Conservation (phyloP, 108 stramenopile species). For the Skeletonema menzelii region DNA sequence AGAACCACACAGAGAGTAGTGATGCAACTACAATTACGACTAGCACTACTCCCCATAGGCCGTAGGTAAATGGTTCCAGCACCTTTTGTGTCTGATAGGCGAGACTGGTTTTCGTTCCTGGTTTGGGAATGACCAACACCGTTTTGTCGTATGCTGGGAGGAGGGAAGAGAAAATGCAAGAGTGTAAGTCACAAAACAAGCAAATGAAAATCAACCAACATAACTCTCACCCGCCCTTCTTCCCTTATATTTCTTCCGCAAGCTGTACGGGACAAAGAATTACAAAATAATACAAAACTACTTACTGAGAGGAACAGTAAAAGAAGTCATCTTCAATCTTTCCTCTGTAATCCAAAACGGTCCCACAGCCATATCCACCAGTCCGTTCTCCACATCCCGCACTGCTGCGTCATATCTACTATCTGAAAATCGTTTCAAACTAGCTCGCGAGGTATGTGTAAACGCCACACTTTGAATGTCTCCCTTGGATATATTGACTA, state of each 20-base stretch:
- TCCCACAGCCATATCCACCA: slow-evolving; percentile 21
- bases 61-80: slow-evolving; percentile 13
- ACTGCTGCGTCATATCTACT: slow-evolving; percentile 8
- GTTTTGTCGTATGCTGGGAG: slow-evolving; percentile 20
- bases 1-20: slow-evolving; percentile 4
- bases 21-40: neutral
- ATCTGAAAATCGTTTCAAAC: neutral
- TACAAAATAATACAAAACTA: neutral
- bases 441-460: slow-evolving; percentile 14
- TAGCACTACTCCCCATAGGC: neutral
- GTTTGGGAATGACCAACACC: slow-evolving; percentile 18
- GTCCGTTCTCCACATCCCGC: slow-evolving; percentile 22
- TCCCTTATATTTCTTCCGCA: no score
- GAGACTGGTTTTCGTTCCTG: neutral
- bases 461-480: slow-evolving; percentile 18
- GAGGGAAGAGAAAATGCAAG: neutral
- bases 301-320: slow-evolving; percentile 7
- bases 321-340: neutral
- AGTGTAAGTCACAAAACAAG: neutral
- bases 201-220: no score
- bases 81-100: slow-evolving; percentile 10
- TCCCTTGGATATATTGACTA: slow-evolving; percentile 3
- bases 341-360: slow-evolving; percentile 30
- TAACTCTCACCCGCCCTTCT: no score
- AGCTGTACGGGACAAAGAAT: no score